Evolutionary conservation across 2,329 filamentous ascomycete species (phyloP).

Genomic region (Alternaria rosae): DNA sequence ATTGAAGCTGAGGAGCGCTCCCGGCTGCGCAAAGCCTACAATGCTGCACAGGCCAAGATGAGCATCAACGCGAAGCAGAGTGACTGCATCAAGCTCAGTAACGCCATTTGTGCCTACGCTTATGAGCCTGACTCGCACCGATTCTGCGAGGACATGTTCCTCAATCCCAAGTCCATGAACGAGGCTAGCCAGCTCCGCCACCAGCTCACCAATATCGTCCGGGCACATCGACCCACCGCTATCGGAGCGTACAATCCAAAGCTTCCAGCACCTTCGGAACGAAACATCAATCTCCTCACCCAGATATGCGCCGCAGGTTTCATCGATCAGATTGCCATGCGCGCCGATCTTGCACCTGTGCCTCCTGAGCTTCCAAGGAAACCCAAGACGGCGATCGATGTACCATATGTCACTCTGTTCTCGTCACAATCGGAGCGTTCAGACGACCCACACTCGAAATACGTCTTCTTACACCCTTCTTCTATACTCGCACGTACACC

Average conservation of each 20-base stretch:
- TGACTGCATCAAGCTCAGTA: conserved; percentile 89
- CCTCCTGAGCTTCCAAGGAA: conserved; percentile 65
- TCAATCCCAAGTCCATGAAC: conserved; percentile 84
- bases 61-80: conserved; percentile 77
- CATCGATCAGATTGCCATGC: conserved; percentile 91
- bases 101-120: conserved; percentile 84
- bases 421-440: conserved; percentile 62
- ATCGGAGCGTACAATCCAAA: conserved; percentile 52
- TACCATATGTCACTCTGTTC: conserved; percentile 87
- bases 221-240: conserved; percentile 69
- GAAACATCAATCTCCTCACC: conserved; percentile 78
- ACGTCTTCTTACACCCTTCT: conserved; percentile 87
- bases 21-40: conserved; percentile 69
- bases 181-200: conserved; percentile 83
- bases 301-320: conserved; percentile 93
- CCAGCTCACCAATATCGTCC: conserved; percentile 83
- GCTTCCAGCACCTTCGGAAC: conserved; percentile 68
- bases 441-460: conserved; percentile 63
- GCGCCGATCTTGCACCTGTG: conserved; percentile 81
- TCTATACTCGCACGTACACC: conserved; percentile 74
- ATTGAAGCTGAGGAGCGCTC: conserved; percentile 74
- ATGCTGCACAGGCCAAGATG: conserved; percentile 79
- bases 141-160: conserved; percentile 85
- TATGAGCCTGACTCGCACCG: conserved; percentile 59
- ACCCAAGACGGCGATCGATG: conserved; percentile 85